phyloP scores from a whole-genome alignment of 192 early-diverging fungal genomes.

The Podochytrium sp. region DNA sequence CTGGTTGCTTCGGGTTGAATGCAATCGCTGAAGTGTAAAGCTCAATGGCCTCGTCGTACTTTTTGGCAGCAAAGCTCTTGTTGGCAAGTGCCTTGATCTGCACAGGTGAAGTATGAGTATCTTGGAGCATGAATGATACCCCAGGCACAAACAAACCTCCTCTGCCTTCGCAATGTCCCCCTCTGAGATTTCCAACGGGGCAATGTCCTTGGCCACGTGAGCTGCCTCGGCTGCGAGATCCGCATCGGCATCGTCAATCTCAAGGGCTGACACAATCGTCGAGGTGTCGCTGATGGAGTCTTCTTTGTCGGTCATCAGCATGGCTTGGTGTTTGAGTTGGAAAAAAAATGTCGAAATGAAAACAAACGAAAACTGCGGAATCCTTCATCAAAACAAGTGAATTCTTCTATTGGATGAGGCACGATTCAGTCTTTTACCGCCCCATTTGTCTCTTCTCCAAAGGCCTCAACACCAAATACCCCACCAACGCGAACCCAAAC shows the following conservation, averaged over 20 bases:
- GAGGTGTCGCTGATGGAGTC: background rate
- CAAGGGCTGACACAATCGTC: background rate
- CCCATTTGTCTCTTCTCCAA: constrained; percentile 22
- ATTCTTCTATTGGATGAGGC: no score
- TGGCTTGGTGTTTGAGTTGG: background rate
- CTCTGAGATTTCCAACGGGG: constrained; percentile 41
- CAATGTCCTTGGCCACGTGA: constrained; percentile 31
- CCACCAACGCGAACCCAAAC: constrained; percentile 30
- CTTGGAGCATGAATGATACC: background rate
- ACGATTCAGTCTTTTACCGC: no score
- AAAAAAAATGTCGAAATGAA: background rate
- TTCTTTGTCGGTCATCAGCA: background rate
- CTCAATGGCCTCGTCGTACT: constrained; percentile 87
- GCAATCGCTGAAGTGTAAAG: constrained; percentile 90
- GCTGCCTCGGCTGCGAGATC: background rate
- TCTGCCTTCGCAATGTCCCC: constrained; percentile 43
- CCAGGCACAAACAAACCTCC: constrained; percentile 28
- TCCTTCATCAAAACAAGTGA: no score
- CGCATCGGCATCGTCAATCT: background rate
- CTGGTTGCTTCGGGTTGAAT: constrained; percentile 78
- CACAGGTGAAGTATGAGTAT: background rate
- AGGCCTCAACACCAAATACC: constrained; percentile 28
- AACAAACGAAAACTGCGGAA: background rate
- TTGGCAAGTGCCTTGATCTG: constrained; percentile 73
- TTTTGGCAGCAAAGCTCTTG: constrained; percentile 64